phyloP scores from a whole-genome alignment of 768 basidiomycete species.

The Clitopilus hobsonii region DNA sequence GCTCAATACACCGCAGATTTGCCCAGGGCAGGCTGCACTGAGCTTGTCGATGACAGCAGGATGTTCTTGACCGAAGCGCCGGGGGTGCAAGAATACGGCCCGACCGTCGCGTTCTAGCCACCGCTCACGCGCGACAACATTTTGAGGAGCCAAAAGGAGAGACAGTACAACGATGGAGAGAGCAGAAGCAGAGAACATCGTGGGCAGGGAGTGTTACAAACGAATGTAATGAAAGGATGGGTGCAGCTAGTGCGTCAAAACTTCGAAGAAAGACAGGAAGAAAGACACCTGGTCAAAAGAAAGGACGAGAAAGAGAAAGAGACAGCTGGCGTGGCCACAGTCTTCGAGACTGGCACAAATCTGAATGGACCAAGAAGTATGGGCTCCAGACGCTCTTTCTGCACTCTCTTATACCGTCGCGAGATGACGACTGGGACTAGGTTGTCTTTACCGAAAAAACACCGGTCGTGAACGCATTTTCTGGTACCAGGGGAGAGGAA shows the following conservation, averaged over 20 bases:
- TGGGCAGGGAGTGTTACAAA: constrained; percentile 7
- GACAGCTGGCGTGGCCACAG: constrained; percentile 25
- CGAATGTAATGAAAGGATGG: constrained; percentile 6
- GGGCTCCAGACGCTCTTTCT: neutral
- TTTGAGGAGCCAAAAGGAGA: constrained; percentile 23
- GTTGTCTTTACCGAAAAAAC: neutral
- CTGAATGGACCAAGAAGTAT: constrained; percentile 11
- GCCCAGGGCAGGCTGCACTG: constrained; percentile 39
- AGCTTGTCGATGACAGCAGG: constrained; percentile 43
- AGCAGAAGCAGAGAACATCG: constrained; percentile 26
- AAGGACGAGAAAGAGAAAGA: constrained; percentile 7
- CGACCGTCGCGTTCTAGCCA: constrained; percentile 46
- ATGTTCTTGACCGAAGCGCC: constrained; percentile 50
- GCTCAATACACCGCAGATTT: constrained; percentile 44
- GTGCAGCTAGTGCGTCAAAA: neutral
- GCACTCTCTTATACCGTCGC: neutral
- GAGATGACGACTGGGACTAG: neutral
- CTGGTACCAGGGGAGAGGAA: neutral
- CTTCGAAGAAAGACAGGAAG: constrained; percentile 5
- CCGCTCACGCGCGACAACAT: constrained; percentile 32
- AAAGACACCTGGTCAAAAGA: constrained; percentile 38
- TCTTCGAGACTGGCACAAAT: constrained; percentile 36
- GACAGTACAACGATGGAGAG: constrained; percentile 20
- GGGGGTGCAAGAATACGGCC: constrained; percentile 43
- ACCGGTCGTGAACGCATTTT: neutral